These are phyloP conservation scores for Solanum lignicaule DNA, from an alignment of 257 asterid species.

Conservation along the genomic window DNA sequence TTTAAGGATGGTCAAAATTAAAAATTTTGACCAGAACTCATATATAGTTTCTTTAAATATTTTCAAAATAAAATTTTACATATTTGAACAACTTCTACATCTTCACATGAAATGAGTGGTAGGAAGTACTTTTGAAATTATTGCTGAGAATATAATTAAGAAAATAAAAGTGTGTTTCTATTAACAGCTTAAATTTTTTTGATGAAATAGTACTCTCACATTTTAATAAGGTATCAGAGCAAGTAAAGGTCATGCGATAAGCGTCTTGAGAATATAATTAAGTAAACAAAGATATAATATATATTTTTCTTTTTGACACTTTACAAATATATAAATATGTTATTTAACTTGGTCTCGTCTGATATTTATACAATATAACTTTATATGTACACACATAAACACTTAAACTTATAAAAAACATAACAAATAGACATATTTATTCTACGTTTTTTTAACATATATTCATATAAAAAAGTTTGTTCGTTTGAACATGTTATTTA, in stretches of 20 bases:
- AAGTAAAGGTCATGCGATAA: too few species aligned
- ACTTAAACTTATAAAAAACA: too few species aligned
- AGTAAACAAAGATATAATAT: too few species aligned
- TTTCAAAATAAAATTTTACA: background rate
- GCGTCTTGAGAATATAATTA: background rate
- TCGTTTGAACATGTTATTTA: background rate
- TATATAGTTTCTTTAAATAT: background rate
- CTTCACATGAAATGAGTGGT: background rate
- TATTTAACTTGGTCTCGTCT: too few species aligned
- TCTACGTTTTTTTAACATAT: too few species aligned
- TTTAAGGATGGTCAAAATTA: background rate
- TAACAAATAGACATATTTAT: too few species aligned
- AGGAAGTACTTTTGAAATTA: background rate
- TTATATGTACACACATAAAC: too few species aligned
- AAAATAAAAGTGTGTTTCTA: too few species aligned
- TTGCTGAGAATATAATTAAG: background rate
- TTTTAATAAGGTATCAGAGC: too few species aligned
- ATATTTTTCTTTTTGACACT: background rate
- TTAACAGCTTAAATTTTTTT: too few species aligned
- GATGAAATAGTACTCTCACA: background rate
- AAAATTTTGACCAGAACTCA: background rate
- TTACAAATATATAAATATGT: too few species aligned
- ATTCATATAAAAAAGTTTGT: background rate
- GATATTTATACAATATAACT: too few species aligned
- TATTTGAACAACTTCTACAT: background rate